Conservation (phyloP, 306 rosid species). For the Vicia faba region DNA sequence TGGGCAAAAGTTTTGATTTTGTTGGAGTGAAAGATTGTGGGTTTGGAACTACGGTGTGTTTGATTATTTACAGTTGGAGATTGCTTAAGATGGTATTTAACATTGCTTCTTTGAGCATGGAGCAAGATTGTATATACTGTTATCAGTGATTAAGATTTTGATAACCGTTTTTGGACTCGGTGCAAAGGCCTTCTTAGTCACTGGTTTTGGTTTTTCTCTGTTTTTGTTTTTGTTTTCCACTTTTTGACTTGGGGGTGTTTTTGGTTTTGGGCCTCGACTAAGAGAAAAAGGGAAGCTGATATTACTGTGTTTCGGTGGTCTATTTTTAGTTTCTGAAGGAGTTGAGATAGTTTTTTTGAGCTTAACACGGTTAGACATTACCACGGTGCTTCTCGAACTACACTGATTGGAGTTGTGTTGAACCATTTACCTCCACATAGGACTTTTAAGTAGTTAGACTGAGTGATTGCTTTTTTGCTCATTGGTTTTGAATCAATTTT, state of each 20-base stretch:
- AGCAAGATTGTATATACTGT: constrained; percentile 65
- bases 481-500: constrained; percentile 40
- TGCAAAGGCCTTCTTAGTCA: constrained; percentile 36
- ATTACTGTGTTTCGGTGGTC: constrained; percentile 50
- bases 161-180: constrained; percentile 31
- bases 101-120: constrained; percentile 56
- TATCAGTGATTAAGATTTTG: constrained; percentile 50
- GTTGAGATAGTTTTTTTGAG: constrained; percentile 51
- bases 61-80: constrained; percentile 54
- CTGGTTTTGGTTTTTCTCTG: constrained; percentile 33
- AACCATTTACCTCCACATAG: constrained; percentile 27
- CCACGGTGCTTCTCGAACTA: constrained; percentile 14
- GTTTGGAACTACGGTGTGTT: constrained; percentile 36
- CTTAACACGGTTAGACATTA: constrained; percentile 27
- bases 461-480: constrained; percentile 36
- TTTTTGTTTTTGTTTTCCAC: background rate
- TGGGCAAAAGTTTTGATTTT: constrained; percentile 43
- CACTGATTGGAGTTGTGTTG: constrained; percentile 38
- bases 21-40: constrained; percentile 29
- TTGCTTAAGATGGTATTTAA: constrained; percentile 52
- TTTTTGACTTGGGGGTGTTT: constrained; percentile 47
- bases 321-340: constrained; percentile 53
- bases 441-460: constrained; percentile 39
- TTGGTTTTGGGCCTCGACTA: constrained; percentile 43
- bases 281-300: constrained; percentile 43